Evolutionary conservation across 2,329 filamentous ascomycete genomes (phyloP).

Genomic region (Xylariaceae sp.): DNA sequence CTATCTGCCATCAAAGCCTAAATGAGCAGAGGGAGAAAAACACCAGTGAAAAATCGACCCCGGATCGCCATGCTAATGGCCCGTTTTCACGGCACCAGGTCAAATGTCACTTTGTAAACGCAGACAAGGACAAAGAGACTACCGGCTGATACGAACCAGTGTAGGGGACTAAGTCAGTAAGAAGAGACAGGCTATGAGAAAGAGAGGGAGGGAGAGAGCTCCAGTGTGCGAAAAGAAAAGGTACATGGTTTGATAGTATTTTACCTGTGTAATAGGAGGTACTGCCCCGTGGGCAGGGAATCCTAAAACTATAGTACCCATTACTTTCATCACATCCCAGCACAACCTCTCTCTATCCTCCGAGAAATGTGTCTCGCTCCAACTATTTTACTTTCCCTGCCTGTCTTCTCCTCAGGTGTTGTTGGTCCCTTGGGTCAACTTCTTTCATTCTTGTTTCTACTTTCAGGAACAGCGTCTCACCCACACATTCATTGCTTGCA

Average conservation of each 20-base stretch:
- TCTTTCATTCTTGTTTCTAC: slow-evolving; percentile 16
- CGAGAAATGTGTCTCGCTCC: slow-evolving; percentile 23
- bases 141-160: background rate
- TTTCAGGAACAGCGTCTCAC: slow-evolving; percentile 30
- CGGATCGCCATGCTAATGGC: no score
- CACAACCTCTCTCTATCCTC: slow-evolving; percentile 4
- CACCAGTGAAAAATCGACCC: slow-evolving; percentile 1
- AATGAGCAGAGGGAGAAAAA: slow-evolving; percentile 6
- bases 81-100: no score
- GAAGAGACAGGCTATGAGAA: slow-evolving; percentile 7
- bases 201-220: no score
- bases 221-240: slow-evolving; percentile 19
- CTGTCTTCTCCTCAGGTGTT: slow-evolving; percentile 21
- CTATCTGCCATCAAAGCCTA: slow-evolving; percentile 12
- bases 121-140: slow-evolving; percentile 6
- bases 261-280: slow-evolving; percentile 23
- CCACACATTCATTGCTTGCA: background rate
- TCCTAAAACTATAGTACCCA: slow-evolving; percentile 21
- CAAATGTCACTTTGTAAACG: no score
- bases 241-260: slow-evolving; percentile 23
- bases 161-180: slow-evolving; percentile 2
- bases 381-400: slow-evolving; percentile 18
- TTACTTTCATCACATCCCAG: slow-evolving; percentile 18
- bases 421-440: slow-evolving; percentile 14
- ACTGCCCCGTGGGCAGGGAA: slow-evolving; percentile 21